Evolutionary conservation across 805 yeast species (phyloP).

Genomic region (Myxozyma kluyveri): DNA sequence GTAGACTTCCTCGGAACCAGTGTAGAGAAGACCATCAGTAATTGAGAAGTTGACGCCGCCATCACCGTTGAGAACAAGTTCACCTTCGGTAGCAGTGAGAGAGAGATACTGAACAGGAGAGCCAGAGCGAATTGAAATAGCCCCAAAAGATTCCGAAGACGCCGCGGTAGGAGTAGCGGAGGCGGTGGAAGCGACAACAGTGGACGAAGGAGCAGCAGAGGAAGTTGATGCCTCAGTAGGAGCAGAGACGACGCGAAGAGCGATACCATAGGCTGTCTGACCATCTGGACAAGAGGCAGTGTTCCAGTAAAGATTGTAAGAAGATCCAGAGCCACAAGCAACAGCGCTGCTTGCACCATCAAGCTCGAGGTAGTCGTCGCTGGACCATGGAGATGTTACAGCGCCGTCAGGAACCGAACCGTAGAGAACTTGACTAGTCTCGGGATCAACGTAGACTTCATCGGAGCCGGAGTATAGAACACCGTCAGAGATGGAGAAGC

Average conservation of each 20-base stretch:
- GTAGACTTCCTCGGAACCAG: slow-evolving; percentile 5
- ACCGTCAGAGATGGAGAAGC: not conserved
- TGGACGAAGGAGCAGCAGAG: not conserved
- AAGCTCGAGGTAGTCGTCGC: slow-evolving; percentile 5
- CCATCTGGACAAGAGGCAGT: slow-evolving; percentile 9
- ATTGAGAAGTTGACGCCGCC: slow-evolving; percentile 2
- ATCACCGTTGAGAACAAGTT: slow-evolving; percentile 7
- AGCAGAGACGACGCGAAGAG: slow-evolving; percentile 3
- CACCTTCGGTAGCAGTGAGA: slow-evolving; percentile 12
- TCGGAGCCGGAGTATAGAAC: too few species aligned
- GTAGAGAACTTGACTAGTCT: slow-evolving; percentile 15
- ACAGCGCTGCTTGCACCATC: slow-evolving; percentile 9
- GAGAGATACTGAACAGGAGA: slow-evolving; percentile 16
- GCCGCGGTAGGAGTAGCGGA: not conserved
- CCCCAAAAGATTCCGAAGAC: slow-evolving; percentile 7
- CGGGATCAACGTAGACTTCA: slow-evolving; percentile 18
- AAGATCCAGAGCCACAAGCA: slow-evolving; percentile 11
- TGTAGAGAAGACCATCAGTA: slow-evolving; percentile 10
- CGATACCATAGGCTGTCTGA: slow-evolving; percentile 16
- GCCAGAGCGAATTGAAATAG: slow-evolving; percentile 20
- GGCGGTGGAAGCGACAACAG: not conserved
- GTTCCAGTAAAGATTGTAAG: slow-evolving; percentile 21
- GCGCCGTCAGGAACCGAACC: slow-evolving; percentile 8
- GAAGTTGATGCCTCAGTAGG: not conserved
- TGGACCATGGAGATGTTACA: slow-evolving; percentile 14